Evolutionary conservation across 2,329 filamentous ascomycete genomes (phyloP).

Genomic region (Truncatella angustata): DNA sequence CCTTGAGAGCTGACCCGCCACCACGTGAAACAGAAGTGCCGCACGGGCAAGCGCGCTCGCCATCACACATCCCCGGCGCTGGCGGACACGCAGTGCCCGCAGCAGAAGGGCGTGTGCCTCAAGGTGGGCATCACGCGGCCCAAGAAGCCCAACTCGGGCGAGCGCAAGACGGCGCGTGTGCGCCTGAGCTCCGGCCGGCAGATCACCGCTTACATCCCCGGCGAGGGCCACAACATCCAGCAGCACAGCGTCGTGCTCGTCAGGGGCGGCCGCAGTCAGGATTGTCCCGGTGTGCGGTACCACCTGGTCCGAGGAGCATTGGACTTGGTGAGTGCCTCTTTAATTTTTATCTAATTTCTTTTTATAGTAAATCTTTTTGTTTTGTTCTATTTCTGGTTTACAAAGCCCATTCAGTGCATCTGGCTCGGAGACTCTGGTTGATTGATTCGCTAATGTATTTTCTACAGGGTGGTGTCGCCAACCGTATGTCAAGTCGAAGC

Average conservation of each 20-base stretch:
- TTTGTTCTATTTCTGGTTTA: not conserved
- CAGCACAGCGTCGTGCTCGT: conserved; percentile 97
- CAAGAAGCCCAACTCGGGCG: conserved; percentile 98
- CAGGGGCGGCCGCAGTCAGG: conserved; percentile 87
- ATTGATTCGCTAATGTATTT: conserved; percentile 23
- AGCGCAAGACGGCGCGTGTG: conserved; percentile 92
- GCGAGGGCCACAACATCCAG: conserved; percentile 98
- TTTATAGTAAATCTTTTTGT: not conserved
- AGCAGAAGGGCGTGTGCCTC: conserved; percentile 93
- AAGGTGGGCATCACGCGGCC: conserved; percentile 92
- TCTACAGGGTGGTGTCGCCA: conserved; percentile 81
- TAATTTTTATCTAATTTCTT: too few species aligned
- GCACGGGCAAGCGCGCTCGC: conserved; percentile 74
- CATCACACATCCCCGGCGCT: conserved; percentile 88
- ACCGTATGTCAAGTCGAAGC: conserved; percentile 78
- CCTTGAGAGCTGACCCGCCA: too few species aligned
- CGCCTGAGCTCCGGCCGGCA: conserved; percentile 82
- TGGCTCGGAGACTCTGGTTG: not conserved
- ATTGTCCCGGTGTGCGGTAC: conserved; percentile 98
- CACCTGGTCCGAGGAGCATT: conserved; percentile 87
- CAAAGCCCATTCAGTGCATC: not conserved
- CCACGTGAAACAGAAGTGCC: conserved; percentile 74
- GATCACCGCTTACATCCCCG: conserved; percentile 91
- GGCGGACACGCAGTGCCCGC: conserved; percentile 63
- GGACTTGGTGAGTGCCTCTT: conserved; percentile 77